A percentile compares a stretch with the other conserved stretches of the same genome.
These are phyloP conservation scores for Jimgerdemannia lactiflua DNA, from an alignment of 192 early-diverging fungal genomes.

Conservation along the genomic window DNA sequence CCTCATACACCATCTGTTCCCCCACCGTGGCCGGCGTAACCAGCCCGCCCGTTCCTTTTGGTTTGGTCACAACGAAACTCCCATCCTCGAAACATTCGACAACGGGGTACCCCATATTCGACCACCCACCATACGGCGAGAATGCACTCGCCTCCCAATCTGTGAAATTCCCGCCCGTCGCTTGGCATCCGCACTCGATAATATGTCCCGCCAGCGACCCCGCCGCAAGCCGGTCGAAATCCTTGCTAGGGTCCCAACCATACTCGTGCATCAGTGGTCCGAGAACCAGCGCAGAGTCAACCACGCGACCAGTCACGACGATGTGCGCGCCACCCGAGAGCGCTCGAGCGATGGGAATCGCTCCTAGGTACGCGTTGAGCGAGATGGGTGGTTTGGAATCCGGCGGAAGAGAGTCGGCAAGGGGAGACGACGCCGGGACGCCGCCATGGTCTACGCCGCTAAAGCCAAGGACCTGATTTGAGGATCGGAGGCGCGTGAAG, in stretches of 20 bases:
- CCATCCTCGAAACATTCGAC: constrained; percentile 55
- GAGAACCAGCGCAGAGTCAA: constrained; percentile 52
- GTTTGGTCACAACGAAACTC: constrained; percentile 57
- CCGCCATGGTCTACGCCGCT: constrained; percentile 9
- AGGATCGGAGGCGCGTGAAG: constrained; percentile 9
- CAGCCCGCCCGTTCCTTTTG: constrained; percentile 57
- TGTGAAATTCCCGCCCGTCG: constrained; percentile 69
- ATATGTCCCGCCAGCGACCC: constrained; percentile 66
- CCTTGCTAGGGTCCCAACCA: constrained; percentile 43
- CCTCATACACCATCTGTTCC: constrained; percentile 67
- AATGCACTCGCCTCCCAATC: constrained; percentile 57
- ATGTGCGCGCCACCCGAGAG: constrained; percentile 56
- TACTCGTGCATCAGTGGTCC: constrained; percentile 63
- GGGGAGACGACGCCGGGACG: constrained; percentile 14
- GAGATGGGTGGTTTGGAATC: constrained; percentile 51
- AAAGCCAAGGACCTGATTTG: background rate
- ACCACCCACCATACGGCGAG: constrained; percentile 51
- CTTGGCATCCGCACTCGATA: constrained; percentile 67
- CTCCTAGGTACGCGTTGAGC: constrained; percentile 65
- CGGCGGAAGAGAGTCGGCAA: constrained; percentile 44
- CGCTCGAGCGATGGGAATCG: constrained; percentile 49
- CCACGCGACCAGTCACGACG: constrained; percentile 64
- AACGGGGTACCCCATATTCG: constrained; percentile 70
- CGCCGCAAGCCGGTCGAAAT: constrained; percentile 57
- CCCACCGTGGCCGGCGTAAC: constrained; percentile 54